Conservation (phyloP, 148 eudicot genomes). For the Arbutus unedo region DNA sequence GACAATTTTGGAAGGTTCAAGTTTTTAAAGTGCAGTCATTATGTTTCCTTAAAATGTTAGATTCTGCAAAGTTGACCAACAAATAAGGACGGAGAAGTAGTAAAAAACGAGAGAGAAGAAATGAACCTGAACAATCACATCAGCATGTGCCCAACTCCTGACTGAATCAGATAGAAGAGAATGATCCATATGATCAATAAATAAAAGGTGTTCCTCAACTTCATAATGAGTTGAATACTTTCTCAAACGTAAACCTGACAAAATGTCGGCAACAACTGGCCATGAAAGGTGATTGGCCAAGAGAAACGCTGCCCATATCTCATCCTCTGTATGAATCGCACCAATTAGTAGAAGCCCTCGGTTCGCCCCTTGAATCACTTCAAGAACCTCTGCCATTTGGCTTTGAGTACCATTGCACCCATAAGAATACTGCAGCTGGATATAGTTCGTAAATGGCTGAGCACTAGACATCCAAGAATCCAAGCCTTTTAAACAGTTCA, state of each 20-base stretch:
- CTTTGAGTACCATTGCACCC: constrained; percentile 27
- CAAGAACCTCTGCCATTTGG: constrained; percentile 48
- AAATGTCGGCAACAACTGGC: constrained; percentile 85
- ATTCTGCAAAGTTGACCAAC: not conserved
- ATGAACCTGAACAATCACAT: constrained; percentile 81
- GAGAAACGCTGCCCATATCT: constrained; percentile 84
- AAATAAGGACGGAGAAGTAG: not conserved
- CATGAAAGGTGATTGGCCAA: constrained; percentile 82
- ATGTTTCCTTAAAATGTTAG: not conserved
- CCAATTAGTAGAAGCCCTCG: constrained; percentile 71
- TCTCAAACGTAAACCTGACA: constrained; percentile 83
- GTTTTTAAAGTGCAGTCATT: not conserved
- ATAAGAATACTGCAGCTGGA: constrained; percentile 39
- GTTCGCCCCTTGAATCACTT: constrained; percentile 50
- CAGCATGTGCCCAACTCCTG: constrained; percentile 56
- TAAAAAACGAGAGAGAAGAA: constrained; percentile 1
- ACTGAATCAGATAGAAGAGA: constrained; percentile 55
- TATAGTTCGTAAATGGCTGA: constrained; percentile 69
- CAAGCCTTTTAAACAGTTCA: constrained; percentile 66
- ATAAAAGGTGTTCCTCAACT: constrained; percentile 41
- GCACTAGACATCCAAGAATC: constrained; percentile 66
- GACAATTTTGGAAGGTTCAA: not conserved
- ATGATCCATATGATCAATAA: constrained; percentile 90
- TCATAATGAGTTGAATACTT: constrained; percentile 51
- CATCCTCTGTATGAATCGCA: constrained; percentile 65